Percentiles rank a stretch among this genome's conserved stretches.
These are phyloP conservation scores for Chaetomium sp. DNA, from an alignment of 2,329 filamentous ascomycete species.

Conservation along the genomic window DNA sequence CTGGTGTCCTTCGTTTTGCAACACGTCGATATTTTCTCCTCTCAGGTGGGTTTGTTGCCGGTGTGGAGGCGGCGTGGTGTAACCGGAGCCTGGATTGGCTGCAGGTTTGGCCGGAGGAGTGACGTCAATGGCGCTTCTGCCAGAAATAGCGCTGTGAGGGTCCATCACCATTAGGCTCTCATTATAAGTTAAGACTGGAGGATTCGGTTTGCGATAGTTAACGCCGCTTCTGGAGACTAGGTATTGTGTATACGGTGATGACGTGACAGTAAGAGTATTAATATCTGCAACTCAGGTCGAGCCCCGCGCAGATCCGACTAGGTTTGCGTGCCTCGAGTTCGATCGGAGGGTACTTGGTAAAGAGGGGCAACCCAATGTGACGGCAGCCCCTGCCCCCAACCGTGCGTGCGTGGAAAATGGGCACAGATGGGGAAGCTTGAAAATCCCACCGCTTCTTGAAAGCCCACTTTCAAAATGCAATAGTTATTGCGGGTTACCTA, in stretches of 20 bases:
- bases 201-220: not conserved
- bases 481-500: not conserved
- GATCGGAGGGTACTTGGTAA: not conserved
- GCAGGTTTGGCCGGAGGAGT: conserved; percentile 4
- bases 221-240: not conserved
- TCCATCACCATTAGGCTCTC: not conserved
- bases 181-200: not conserved
- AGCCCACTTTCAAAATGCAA: conserved; percentile 21
- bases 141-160: not conserved
- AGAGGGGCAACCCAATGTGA: conserved; percentile 11
- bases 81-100: conserved; percentile 1
- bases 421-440: conserved; percentile 26
- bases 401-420: conserved; percentile 8
- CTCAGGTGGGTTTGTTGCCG: not conserved
- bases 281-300: not conserved
- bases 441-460: conserved; percentile 25
- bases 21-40: not conserved
- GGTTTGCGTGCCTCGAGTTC: not conserved
- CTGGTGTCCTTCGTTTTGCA: not conserved
- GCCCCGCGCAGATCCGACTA: not conserved
- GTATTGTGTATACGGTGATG: not conserved
- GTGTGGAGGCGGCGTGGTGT: not conserved
- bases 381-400: not conserved
- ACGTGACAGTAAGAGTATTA: not conserved
- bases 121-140: conserved; percentile 29